Evolutionary conservation across 2,329 filamentous ascomycete species (phyloP), one percentile per base, ranked within the genome.

Genomic region (Calonectria pseudoreteaudii): DNA sequence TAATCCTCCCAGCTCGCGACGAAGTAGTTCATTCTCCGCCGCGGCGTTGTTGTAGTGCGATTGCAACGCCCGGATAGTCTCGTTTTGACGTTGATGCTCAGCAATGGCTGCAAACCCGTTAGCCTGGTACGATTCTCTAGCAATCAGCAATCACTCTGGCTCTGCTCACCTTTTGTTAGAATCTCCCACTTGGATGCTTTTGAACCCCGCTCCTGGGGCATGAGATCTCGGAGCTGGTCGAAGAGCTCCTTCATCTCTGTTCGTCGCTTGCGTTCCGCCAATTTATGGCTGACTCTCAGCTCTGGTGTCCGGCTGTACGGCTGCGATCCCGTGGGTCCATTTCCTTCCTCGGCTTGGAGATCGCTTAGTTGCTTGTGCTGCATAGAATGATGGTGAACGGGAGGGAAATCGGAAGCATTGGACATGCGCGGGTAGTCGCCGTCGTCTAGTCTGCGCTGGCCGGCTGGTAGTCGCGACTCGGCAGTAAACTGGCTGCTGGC

Each of bases 131-230:
- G 28, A n/a, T 30, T 20, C 3, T 34, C 72, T 20, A 50, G 14
- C 8, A 34, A 44, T 23, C n/a, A 50, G 14, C 8, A 34, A 44
- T 23, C n/a, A 50, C 9, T 47, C 1, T n/a, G 26, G 38, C 23
- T 38, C 14, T 8, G 82, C 89, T 75, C 86, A 96, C 94, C 94
- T 88, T 96, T 96, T 3, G 94, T 95, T 20, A 97, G 83, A 64
- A 96, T 95, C 80, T 97, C 94, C 94, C 94, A 97, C 80, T 97
- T 97, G 78, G 94, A 96, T 0, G 94, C 94, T 83, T 97, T 97
- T 30, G 93, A 93, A 1, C 94, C 94, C 20, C 94, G 91, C 79
- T 95, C 94, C 78, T 95, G 93, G 1, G 94, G 94, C 86, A 96
- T 93, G 47, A 95, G 87, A 77, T 94, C 93, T 77, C 95, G 91